Percentiles rank a stretch among this genome's conserved stretches.
Evolutionary conservation across 495 filamentous ascomycete species (phyloP).

Genomic region (Thermothielavioides terrestris): DNA sequence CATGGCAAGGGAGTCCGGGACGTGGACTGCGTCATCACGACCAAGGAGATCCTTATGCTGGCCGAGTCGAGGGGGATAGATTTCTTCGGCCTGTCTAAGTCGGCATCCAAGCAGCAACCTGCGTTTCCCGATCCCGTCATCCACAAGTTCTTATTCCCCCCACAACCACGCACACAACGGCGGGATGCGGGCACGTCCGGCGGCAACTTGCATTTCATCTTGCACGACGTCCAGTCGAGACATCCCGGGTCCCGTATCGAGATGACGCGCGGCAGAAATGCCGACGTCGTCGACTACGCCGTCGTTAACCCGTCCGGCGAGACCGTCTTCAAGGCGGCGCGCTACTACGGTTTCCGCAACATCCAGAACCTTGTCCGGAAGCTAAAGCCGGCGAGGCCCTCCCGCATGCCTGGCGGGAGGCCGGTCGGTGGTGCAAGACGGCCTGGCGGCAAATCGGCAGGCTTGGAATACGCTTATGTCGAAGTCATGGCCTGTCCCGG

Average conservation of each 20-base stretch:
- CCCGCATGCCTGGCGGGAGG: conserved; percentile 68
- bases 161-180: conserved; percentile 17
- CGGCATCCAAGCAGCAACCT: conserved; percentile 32
- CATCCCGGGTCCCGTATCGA: conserved; percentile 60
- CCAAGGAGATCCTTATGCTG: conserved; percentile 82
- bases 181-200: conserved; percentile 66
- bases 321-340: conserved; percentile 66
- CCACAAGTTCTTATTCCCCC: conserved; percentile 61
- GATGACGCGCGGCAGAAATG: conserved; percentile 70
- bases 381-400: conserved; percentile 67
- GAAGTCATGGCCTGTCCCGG: conserved; percentile 99
- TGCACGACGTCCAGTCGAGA: conserved; percentile 58
- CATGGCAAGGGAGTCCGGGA: conserved; percentile 59
- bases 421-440: conserved; percentile 38
- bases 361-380: conserved; percentile 93
- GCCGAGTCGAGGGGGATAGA: conserved; percentile 67
- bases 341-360: conserved; percentile 95
- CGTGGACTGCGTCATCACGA: conserved; percentile 95
- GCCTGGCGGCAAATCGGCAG: conserved; percentile 33
- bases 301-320: conserved; percentile 47
- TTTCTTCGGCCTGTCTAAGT: conserved; percentile 58
- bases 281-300: conserved; percentile 78
- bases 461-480: conserved; percentile 72
- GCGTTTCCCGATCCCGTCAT: conserved; percentile 63
- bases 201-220: conserved; percentile 77